These are phyloP conservation scores for Naganishia vaughanmartiniae DNA, from an alignment of 768 basidiomycete genomes.

Conservation along the genomic window DNA sequence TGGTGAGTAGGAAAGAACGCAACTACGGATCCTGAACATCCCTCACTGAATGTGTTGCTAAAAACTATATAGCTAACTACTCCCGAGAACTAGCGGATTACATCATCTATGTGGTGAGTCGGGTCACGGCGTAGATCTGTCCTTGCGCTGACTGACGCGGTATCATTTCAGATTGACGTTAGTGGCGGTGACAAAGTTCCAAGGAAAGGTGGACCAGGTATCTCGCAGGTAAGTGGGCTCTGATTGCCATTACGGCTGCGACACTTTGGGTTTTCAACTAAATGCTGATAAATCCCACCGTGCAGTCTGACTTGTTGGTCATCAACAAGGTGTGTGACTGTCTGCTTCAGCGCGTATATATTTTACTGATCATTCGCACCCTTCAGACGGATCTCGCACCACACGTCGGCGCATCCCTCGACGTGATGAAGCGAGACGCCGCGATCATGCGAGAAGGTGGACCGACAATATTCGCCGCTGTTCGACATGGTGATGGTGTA, in stretches of 20 bases:
- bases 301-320: constrained; percentile 83
- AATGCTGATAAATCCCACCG: neutral
- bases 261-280: neutral
- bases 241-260: neutral
- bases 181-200: constrained; percentile 95
- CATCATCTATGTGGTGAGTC: constrained; percentile 80
- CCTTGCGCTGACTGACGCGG: neutral
- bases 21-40: neutral
- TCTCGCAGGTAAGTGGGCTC: constrained; percentile 58
- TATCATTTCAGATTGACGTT: constrained; percentile 53
- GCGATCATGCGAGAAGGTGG: constrained; percentile 91
- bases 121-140: neutral
- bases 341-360: neutral
- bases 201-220: constrained; percentile 94
- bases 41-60: neutral
- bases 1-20: constrained; percentile 41
- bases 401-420: constrained; percentile 85
- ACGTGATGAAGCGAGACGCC: constrained; percentile 90
- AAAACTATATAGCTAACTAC: constrained; percentile 67
- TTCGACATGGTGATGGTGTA: constrained; percentile 74
- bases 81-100: constrained; percentile 95
- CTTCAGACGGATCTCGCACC: constrained; percentile 85
- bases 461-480: constrained; percentile 84
- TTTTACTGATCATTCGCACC: neutral
- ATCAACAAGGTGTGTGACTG: constrained; percentile 75